A percentile compares a stretch with the other conserved stretches of the same genome.
Conservation (phyloP, 2,329 filamentous ascomycete species). For the Aspergillus udagawae region DNA sequence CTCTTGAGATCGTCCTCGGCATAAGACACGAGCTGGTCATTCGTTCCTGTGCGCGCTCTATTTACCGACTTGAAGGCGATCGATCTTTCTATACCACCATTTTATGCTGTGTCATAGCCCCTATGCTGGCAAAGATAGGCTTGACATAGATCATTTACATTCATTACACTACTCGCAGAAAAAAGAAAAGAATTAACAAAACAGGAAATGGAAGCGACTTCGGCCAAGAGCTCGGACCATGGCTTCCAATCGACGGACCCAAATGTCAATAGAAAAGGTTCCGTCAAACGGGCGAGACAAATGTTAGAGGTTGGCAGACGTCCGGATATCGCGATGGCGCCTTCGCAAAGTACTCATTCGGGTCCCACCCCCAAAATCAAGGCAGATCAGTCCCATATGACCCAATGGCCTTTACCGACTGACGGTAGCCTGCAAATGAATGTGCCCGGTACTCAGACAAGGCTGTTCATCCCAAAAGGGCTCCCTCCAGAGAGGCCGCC, state of each 20-base stretch:
- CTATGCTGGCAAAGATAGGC: slow-evolving; percentile 1
- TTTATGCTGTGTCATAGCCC: background rate
- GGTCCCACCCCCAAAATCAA: slow-evolving; percentile 12
- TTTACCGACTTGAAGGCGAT: background rate
- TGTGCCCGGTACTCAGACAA: slow-evolving; percentile 22
- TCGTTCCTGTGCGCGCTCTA: background rate
- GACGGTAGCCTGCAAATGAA: slow-evolving; percentile 22
- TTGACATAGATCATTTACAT: background rate
- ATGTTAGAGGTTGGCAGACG: slow-evolving; percentile 30
- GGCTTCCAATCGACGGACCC: slow-evolving; percentile 5
- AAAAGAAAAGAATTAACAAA: background rate
- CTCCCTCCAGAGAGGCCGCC: slow-evolving; percentile 41
- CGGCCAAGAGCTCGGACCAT: slow-evolving; percentile 7
- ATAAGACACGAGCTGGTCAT: slow-evolving; percentile 10
- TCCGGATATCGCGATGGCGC: slow-evolving; percentile 12
- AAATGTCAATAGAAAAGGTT: slow-evolving; percentile 24
- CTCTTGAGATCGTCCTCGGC: slow-evolving; percentile 4
- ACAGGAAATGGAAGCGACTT: background rate
- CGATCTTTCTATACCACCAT: background rate
- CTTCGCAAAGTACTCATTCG: slow-evolving; percentile 9
- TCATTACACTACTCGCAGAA: background rate
- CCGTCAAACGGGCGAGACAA: slow-evolving; percentile 34
- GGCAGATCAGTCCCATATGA: slow-evolving; percentile 30
- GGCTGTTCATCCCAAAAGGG: slow-evolving; percentile 27
- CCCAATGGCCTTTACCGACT: slow-evolving; percentile 47